A percentile compares a stretch with the other conserved stretches of the same genome.
Conservation (phyloP, 169 alveolate genomes). For the Amoebophrya sp. region DNA sequence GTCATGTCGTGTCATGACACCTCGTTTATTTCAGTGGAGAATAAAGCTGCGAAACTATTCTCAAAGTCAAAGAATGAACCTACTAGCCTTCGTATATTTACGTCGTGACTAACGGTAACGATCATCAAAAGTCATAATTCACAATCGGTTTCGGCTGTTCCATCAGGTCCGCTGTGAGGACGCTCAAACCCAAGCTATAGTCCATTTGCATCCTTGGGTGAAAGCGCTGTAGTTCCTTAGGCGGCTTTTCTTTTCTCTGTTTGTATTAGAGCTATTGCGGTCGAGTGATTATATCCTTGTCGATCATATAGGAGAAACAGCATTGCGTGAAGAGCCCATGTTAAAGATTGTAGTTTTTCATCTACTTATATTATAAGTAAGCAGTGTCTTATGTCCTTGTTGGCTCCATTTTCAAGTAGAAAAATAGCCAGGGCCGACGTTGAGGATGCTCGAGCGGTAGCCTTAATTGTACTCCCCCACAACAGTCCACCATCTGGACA, state of each 20-base stretch:
- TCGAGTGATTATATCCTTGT: too few relatives aligned
- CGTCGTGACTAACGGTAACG: too few relatives aligned
- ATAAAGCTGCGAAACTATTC: too few relatives aligned
- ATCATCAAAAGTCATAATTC: too few relatives aligned
- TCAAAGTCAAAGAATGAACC: too few relatives aligned
- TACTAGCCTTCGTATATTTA: too few relatives aligned
- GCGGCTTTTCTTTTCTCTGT: not conserved
- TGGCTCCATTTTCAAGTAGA: not conserved
- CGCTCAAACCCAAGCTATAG: not conserved
- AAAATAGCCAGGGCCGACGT: not conserved
- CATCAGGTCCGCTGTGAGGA: not conserved
- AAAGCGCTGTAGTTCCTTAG: not conserved
- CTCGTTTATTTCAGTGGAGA: too few relatives aligned
- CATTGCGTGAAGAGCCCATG: not conserved
- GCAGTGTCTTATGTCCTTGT: not conserved
- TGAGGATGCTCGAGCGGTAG: too few relatives aligned
- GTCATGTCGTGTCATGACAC: too few relatives aligned
- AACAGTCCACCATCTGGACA: not conserved
- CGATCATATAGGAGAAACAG: not conserved
- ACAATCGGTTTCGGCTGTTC: too few relatives aligned
- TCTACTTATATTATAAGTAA: not conserved
- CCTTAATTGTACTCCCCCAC: not conserved
- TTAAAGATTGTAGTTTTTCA: too few relatives aligned
- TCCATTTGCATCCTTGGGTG: constrained; percentile 18
- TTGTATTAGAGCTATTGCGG: too few relatives aligned